These are phyloP conservation scores for Apium graveolens DNA, from an alignment of 129 eudicot species.

Conservation along the genomic window DNA sequence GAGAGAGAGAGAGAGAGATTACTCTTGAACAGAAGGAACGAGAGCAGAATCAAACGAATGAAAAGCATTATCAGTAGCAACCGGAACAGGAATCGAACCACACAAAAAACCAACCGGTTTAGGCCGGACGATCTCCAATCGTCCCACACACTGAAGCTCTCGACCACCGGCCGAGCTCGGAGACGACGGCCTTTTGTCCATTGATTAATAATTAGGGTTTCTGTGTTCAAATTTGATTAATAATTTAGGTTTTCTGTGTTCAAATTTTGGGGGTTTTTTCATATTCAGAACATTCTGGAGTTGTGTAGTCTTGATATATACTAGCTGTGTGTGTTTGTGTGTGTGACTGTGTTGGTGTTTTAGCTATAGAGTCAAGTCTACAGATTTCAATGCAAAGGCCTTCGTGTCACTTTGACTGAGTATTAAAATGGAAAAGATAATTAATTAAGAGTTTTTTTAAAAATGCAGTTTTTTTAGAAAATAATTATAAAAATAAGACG, in stretches of 20 bases:
- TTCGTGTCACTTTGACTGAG: too few relatives aligned
- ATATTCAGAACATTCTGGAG: not conserved
- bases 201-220: not conserved
- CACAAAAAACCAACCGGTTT: conserved; percentile 73
- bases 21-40: conserved; percentile 67
- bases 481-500: too few relatives aligned
- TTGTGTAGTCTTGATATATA: not conserved
- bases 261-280: conserved; percentile 1
- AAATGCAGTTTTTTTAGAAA: too few relatives aligned
- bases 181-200: conserved; percentile 34
- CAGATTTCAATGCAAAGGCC: too few relatives aligned
- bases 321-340: not conserved
- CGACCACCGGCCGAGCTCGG: conserved; percentile 25
- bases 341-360: too few relatives aligned
- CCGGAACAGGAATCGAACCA: conserved; percentile 81
- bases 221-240: too few relatives aligned
- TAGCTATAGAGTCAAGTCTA: too few relatives aligned
- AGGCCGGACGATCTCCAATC: conserved; percentile 60
- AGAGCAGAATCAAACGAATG: conserved; percentile 56
- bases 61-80: conserved; percentile 59
- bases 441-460: too few relatives aligned
- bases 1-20: conserved; percentile 1
- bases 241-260: too few relatives aligned
- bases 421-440: too few relatives aligned
- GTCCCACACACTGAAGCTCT: conserved; percentile 75